phyloP scores from a whole-genome alignment of 1,284 basidiomycete genomes.

The Microbotryomycetes sp. region DNA sequence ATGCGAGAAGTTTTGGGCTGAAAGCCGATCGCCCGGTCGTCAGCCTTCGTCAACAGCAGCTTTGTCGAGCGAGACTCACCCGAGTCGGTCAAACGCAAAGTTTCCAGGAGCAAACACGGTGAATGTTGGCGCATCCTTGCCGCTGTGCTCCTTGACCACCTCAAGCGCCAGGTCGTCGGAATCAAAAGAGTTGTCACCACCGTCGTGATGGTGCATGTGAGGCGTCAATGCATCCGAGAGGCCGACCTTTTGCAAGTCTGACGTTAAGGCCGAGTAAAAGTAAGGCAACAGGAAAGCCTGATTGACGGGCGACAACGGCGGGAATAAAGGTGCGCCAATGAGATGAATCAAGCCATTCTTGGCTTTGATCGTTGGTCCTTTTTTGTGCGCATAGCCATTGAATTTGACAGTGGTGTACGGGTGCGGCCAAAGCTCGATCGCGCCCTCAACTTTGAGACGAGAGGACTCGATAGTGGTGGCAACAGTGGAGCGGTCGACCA shows the following conservation, averaged over 20 bases:
- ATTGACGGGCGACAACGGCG: slow-evolving; percentile 34
- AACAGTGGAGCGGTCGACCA: slow-evolving; percentile 29
- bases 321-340: slow-evolving; percentile 30
- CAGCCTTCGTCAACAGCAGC: background rate
- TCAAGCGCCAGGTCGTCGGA: slow-evolving; percentile 20
- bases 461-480: slow-evolving; percentile 16
- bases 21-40: too few species aligned
- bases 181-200: slow-evolving; percentile 13
- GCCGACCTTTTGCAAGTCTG: slow-evolving; percentile 33
- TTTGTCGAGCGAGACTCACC: background rate
- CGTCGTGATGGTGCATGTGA: slow-evolving; percentile 8
- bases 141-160: slow-evolving; percentile 17
- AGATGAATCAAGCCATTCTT: slow-evolving; percentile 34
- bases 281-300: slow-evolving; percentile 33
- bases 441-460: slow-evolving; percentile 23
- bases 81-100: slow-evolving; percentile 17
- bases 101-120: slow-evolving; percentile 35
- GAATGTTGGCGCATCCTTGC: slow-evolving; percentile 11
- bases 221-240: slow-evolving; percentile 29
- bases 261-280: slow-evolving; percentile 33
- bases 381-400: slow-evolving; percentile 17
- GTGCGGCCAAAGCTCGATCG: slow-evolving; percentile 16
- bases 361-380: slow-evolving; percentile 32
- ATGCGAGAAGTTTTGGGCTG: slow-evolving; percentile 16
- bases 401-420: slow-evolving; percentile 24